Evolutionary conservation across 129 eudicot species (phyloP).

Genomic region (Pseudognaphalium luteoalbum): DNA sequence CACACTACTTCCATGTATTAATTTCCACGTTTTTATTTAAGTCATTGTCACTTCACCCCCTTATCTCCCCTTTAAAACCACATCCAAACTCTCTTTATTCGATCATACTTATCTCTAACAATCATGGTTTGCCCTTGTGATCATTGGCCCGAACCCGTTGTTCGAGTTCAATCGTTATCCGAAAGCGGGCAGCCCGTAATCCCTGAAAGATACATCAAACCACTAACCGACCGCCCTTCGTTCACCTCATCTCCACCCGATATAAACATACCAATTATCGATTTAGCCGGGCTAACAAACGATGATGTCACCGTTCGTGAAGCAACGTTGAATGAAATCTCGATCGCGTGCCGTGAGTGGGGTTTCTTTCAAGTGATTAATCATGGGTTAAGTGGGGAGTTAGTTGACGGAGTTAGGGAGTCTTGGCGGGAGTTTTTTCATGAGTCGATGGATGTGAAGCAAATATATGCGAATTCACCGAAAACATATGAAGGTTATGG

Average conservation of each 20-base stretch:
- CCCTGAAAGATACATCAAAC: slow-evolving; percentile 72
- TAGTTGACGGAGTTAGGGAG: slow-evolving; percentile 67
- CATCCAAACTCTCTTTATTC: neutral
- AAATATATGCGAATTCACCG: slow-evolving; percentile 69
- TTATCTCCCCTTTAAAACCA: neutral
- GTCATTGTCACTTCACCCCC: slow-evolving; percentile 40
- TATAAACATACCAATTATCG: slow-evolving; percentile 68
- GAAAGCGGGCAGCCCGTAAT: slow-evolving; percentile 38
- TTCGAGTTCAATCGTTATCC: slow-evolving; percentile 77
- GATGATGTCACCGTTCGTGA: slow-evolving; percentile 21
- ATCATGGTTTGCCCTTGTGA: slow-evolving; percentile 43
- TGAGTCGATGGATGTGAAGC: slow-evolving; percentile 82
- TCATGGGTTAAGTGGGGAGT: slow-evolving; percentile 62
- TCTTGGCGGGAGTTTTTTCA: slow-evolving; percentile 75
- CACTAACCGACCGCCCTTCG: slow-evolving; percentile 54
- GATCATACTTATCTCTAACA: slow-evolving; percentile 1
- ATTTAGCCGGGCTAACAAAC: slow-evolving; percentile 44
- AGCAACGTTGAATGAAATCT: slow-evolving; percentile 33
- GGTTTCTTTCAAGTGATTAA: slow-evolving; percentile 79
- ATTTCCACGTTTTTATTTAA: slow-evolving; percentile 34
- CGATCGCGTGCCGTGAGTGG: slow-evolving; percentile 69
- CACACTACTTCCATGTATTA: slow-evolving; percentile 9
- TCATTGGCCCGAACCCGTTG: slow-evolving; percentile 83
- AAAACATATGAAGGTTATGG: slow-evolving; percentile 88
- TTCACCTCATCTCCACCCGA: neutral